Conservation (phyloP, 2,329 filamentous ascomycete species). For the Gaeumannomyces sp. region DNA sequence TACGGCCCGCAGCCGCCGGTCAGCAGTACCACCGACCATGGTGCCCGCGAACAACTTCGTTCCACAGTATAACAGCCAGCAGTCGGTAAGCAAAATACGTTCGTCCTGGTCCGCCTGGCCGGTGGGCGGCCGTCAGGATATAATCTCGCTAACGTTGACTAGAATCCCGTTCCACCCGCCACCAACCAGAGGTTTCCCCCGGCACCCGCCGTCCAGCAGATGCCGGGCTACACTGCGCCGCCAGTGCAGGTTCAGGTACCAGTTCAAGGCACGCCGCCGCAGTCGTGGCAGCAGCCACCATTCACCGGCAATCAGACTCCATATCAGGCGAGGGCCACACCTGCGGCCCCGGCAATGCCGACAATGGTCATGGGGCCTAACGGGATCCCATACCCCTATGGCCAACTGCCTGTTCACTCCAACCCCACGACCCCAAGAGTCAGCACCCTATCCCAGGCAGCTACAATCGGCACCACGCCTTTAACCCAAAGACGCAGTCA, state of each 20-base stretch:
- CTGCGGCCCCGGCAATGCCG: constrained; percentile 13
- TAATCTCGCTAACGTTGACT: background rate
- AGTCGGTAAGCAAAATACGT: constrained; percentile 33
- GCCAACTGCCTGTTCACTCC: constrained; percentile 66
- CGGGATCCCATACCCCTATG: constrained; percentile 64
- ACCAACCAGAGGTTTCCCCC: constrained; percentile 13
- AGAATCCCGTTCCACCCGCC: constrained; percentile 29
- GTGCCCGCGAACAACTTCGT: constrained; percentile 32
- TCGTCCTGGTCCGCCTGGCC: too few species aligned
- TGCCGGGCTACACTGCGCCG: background rate
- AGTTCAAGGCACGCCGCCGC: constrained; percentile 22
- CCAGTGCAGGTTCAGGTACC: background rate
- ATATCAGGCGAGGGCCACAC: constrained; percentile 20
- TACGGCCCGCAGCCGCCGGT: constrained; percentile 20
- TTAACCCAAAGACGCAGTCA: constrained; percentile 90
- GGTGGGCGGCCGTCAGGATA: too few species aligned
- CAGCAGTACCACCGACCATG: constrained; percentile 36
- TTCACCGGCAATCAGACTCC: constrained; percentile 22
- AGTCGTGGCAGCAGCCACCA: constrained; percentile 25
- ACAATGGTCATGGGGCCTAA: constrained; percentile 12
- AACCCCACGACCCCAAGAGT: constrained; percentile 66
- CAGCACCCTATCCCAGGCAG: constrained; percentile 69
- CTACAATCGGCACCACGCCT: constrained; percentile 64
- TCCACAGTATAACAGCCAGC: constrained; percentile 38
- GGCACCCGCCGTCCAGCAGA: background rate